phyloP scores from a whole-genome alignment of 768 basidiomycete species.

The Rhodotorula toruloides region DNA sequence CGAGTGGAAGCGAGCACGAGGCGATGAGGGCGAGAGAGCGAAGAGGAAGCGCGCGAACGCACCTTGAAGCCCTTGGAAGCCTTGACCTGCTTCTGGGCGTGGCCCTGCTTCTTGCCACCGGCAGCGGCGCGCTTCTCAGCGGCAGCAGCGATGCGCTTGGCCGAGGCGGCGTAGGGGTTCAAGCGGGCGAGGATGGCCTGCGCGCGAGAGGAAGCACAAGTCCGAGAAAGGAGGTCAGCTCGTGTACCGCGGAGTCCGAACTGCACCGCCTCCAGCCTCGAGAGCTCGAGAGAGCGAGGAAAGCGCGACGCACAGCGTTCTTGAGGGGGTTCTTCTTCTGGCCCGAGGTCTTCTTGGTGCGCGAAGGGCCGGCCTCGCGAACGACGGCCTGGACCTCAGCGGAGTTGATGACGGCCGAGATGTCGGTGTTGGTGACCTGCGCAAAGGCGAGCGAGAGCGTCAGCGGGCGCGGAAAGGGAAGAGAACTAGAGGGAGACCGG shows the following conservation, averaged over 20 bases:
- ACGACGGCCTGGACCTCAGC: slow-evolving; percentile 96
- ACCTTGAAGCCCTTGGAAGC: slow-evolving; percentile 24
- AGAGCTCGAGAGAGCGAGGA: slow-evolving; percentile 57
- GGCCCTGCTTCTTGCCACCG: slow-evolving; percentile 13
- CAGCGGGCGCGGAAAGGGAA: not conserved
- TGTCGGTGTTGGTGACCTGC: slow-evolving; percentile 52
- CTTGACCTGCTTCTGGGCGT: slow-evolving; percentile 14
- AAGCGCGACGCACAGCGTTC: slow-evolving; percentile 22
- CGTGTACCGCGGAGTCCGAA: not conserved
- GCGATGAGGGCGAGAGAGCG: too few relatives aligned
- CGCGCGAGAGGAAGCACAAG: too few relatives aligned
- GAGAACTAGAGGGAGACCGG: not conserved
- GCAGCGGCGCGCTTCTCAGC: slow-evolving; percentile 42
- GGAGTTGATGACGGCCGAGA: slow-evolving; percentile 96
- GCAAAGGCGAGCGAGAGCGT: not conserved
- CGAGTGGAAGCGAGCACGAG: not conserved
- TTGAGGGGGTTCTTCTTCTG: slow-evolving; percentile 81
- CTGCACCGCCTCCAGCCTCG: not conserved
- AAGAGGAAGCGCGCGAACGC: too few relatives aligned
- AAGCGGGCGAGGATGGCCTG: slow-evolving; percentile 49
- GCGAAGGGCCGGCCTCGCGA: slow-evolving; percentile 77
- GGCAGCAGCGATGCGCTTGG: slow-evolving; percentile 45
- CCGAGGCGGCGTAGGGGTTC: slow-evolving; percentile 52
- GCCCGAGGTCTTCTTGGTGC: slow-evolving; percentile 89
- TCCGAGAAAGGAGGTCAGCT: too few relatives aligned